Conservation (phyloP, 345 rosid genomes). For the Hibiscus mutabilis region DNA sequence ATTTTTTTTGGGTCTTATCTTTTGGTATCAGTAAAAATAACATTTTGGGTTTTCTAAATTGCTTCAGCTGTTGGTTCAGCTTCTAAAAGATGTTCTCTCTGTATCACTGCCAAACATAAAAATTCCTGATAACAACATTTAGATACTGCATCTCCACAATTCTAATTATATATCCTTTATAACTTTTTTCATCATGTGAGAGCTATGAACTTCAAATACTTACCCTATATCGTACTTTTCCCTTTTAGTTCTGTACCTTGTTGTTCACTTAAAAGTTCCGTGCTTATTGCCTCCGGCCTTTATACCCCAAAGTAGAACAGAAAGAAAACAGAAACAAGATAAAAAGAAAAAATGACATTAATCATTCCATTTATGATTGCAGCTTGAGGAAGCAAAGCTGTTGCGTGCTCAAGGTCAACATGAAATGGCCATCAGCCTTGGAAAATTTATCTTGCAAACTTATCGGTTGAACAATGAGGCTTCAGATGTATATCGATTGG, state of each 20-base stretch:
- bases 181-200: neutral
- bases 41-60: neutral
- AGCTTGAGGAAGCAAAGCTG: constrained; percentile 97
- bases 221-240: neutral
- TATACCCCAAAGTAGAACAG: neutral
- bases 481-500: constrained; percentile 72
- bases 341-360: neutral
- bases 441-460: constrained; percentile 64
- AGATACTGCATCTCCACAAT: neutral
- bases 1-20: neutral
- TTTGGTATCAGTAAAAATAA: neutral
- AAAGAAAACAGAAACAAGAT: no score
- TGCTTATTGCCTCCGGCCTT: neutral
- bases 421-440: constrained; percentile 92
- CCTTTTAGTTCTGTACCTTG: neutral
- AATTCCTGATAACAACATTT: neutral
- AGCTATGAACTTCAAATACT: neutral
- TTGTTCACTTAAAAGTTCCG: neutral
- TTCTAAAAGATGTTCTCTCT: neutral
- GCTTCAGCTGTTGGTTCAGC: neutral
- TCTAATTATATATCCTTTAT: neutral
- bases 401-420: constrained; percentile 88
- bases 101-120: neutral
- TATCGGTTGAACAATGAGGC: constrained; percentile 53
- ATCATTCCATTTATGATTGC: constrained; percentile 14